phyloP scores from a whole-genome alignment of 2,329 filamentous ascomycete species.

The Aureobasidium subglaciale region DNA sequence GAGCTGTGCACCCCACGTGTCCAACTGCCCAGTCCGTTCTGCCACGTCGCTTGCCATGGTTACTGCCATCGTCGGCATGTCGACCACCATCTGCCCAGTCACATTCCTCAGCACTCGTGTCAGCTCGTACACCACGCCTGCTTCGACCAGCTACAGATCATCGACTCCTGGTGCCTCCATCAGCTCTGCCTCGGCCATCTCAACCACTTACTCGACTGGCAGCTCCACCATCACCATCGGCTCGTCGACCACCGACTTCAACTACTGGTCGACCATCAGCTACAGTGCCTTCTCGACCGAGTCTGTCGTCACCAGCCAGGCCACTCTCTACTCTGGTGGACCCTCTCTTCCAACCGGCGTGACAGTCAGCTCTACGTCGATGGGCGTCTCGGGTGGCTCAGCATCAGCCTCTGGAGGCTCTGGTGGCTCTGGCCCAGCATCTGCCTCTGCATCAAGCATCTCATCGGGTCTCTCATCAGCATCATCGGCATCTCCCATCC shows the following conservation, averaged over 20 bases:
- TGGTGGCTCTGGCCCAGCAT: slow-evolving; percentile 3
- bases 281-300: background rate
- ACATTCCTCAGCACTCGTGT: slow-evolving; percentile 24
- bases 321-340: slow-evolving; percentile 10
- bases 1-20: slow-evolving; percentile 33
- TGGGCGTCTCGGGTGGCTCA: background rate
- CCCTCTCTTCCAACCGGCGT: slow-evolving; percentile 3
- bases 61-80: slow-evolving; percentile 34
- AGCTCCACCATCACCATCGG: slow-evolving; percentile 7
- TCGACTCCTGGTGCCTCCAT: slow-evolving; percentile 9
- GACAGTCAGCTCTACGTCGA: background rate
- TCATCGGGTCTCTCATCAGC: background rate
- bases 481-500: slow-evolving; percentile 8
- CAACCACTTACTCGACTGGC: slow-evolving; percentile 12
- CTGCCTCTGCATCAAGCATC: slow-evolving; percentile 5
- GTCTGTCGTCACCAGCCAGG: slow-evolving; percentile 2
- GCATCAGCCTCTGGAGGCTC: background rate
- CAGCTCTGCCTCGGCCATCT: slow-evolving; percentile 8
- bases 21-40: slow-evolving; percentile 31
- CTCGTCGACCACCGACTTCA: background rate
- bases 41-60: slow-evolving; percentile 27
- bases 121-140: slow-evolving; percentile 6
- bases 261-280: slow-evolving; percentile 11
- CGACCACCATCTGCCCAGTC: slow-evolving; percentile 39
- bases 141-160: slow-evolving; percentile 16